Conservation (phyloP, 23 red algal species). For the Porphyridium purpureum region DNA sequence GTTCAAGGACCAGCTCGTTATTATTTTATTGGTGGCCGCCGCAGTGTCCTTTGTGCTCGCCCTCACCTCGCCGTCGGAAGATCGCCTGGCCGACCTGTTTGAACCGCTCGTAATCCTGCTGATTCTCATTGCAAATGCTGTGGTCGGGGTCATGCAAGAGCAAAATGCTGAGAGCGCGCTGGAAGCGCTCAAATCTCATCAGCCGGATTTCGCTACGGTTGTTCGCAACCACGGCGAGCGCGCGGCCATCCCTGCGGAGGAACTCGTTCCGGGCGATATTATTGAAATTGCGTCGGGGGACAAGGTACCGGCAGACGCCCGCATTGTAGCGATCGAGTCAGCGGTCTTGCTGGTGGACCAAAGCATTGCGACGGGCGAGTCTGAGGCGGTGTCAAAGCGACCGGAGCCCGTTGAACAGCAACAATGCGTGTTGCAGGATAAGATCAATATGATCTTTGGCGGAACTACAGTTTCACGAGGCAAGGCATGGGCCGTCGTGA, state of each 20-base stretch:
- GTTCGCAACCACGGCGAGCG: conserved; percentile 25
- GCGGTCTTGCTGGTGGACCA: conserved; percentile 79
- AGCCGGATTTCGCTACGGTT: conserved; percentile 71
- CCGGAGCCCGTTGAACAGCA: conserved; percentile 13
- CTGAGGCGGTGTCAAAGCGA: conserved; percentile 61
- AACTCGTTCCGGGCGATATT: conserved; percentile 90
- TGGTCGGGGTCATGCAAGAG: conserved; percentile 92
- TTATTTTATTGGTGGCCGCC: conserved; percentile 70
- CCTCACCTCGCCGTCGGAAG: conserved; percentile 25
- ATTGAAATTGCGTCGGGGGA: conserved; percentile 70
- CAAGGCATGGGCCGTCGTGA: conserved; percentile 48
- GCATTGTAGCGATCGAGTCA: conserved; percentile 52
- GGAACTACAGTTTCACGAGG: conserved; percentile 77
- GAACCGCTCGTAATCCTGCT: conserved; percentile 92
- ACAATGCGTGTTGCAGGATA: conserved; percentile 85
- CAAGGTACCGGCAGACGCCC: conserved; percentile 83
- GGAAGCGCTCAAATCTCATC: conserved; percentile 69
- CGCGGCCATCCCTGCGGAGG: conserved; percentile 25
- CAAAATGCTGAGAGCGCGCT: conserved; percentile 87
- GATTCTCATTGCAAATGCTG: conserved; percentile 87
- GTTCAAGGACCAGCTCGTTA: conserved; percentile 89
- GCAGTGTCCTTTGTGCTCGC: conserved; percentile 77
- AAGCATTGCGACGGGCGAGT: conserved; percentile 85
- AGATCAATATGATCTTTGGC: conserved; percentile 84
- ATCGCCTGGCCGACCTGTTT: conserved; percentile 63